Evolutionary conservation across 768 basidiomycete genomes (phyloP).

Genomic region (Artomyces pyxidatus): DNA sequence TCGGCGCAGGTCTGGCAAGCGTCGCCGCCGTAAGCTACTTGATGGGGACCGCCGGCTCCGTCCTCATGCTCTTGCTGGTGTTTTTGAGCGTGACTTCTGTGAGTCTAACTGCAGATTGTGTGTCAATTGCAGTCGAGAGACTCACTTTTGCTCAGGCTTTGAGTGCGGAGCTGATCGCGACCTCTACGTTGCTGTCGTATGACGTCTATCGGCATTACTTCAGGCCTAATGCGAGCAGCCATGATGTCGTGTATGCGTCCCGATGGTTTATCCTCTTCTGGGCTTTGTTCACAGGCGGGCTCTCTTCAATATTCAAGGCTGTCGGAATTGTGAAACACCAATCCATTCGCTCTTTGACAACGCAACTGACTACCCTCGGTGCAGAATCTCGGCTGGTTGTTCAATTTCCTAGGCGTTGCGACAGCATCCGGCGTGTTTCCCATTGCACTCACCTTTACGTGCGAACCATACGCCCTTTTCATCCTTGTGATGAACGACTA

Average conservation of each 20-base stretch:
- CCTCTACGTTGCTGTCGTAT: slow-evolving; percentile 27
- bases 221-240: slow-evolving; percentile 15
- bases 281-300: slow-evolving; percentile 22
- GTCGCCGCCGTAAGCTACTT: slow-evolving; percentile 27
- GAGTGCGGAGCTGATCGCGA: slow-evolving; percentile 30
- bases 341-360: background rate
- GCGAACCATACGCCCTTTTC: background rate
- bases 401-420: slow-evolving; percentile 20
- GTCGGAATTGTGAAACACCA: slow-evolving; percentile 17
- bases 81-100: slow-evolving; percentile 31
- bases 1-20: slow-evolving; percentile 28
- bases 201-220: slow-evolving; percentile 27
- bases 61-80: slow-evolving; percentile 27
- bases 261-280: slow-evolving; percentile 18
- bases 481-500: background rate
- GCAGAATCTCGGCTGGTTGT: slow-evolving; percentile 24
- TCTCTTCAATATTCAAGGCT: slow-evolving; percentile 21
- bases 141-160: slow-evolving; percentile 12
- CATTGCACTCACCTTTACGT: slow-evolving; percentile 17
- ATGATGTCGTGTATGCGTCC: slow-evolving; percentile 13
- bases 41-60: slow-evolving; percentile 28
- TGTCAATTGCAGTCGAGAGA: no score
- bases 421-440: slow-evolving; percentile 20
- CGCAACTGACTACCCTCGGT: background rate
- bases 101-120: background rate